Evolutionary conservation across 306 rosid species (phyloP), one percentile per base, ranked within the genome.

Genomic region (Citrullus mucosospermus): DNA sequence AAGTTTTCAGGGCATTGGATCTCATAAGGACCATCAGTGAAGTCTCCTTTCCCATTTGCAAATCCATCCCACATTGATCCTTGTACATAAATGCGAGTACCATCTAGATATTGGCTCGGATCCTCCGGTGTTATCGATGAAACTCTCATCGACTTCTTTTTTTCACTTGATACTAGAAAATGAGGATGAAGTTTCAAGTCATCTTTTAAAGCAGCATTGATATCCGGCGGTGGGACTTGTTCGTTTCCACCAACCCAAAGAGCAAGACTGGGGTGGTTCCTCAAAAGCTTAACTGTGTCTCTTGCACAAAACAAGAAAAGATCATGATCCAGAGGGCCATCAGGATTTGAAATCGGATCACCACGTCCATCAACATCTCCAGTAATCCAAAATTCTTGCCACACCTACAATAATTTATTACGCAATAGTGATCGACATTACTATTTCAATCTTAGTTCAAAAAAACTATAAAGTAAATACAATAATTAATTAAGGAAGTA

Each of bases 371-470:
- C 98, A 22, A 88, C 92, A 59, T 94, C 98, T 80, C 98, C 97
- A 78, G 98, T 94, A 78, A 94, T 94, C 98, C 97, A 94, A 86
- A 94, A 94, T 83, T 94, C 98, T 85, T 94, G 96, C 97, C 98
- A 94, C 68, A 93, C 98, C 98, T 91, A 77, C 77, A 81, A 30
- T 74, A 81, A 58, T 58, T 80, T 72, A 44, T 48, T 46, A 14
- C 3, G 3, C 60, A 20, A 22, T 25, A 12, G 57, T 1, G 39
- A 43, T 44, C 6, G 13, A 16, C 77, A 50, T 72, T 28, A 14
- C 15, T 48, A 15, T 46, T 46, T 15, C 41, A 5, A 48, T 72
- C 77, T 48, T 15, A 50, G 41, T 72, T 72, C 41, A 71, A 50
- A 12, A 43, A 57, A 72, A 46, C 54, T 43, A 70, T 6, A 46